Conservation (phyloP, 1,284 basidiomycete species). For the Cutaneotrichosporon cavernicola region DNA sequence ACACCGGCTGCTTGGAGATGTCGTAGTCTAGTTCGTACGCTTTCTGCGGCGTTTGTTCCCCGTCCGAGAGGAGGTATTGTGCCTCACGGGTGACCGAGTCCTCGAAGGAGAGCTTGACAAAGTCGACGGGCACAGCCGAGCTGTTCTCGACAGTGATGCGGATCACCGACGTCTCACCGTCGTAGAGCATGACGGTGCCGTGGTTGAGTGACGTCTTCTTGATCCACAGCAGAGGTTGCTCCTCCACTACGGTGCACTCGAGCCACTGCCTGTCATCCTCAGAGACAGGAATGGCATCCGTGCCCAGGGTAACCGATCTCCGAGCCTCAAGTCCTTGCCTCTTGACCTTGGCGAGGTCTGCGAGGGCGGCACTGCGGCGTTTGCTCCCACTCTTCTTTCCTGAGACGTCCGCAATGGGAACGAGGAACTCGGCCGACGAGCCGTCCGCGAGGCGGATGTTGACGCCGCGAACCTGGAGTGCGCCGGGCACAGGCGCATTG, state of each 20-base stretch:
- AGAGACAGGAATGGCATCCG: slow-evolving; percentile 1
- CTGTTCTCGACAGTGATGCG: slow-evolving; percentile 85
- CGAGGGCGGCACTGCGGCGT: slow-evolving; percentile 52
- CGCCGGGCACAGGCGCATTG: slow-evolving; percentile 65
- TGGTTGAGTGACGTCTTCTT: slow-evolving; percentile 82
- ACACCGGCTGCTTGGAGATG: slow-evolving; percentile 72
- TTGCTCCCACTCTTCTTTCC: slow-evolving; percentile 62
- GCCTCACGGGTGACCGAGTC: slow-evolving; percentile 80
- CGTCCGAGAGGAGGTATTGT: slow-evolving; percentile 72
- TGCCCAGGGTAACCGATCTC: slow-evolving; percentile 11
- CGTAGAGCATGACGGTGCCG: slow-evolving; percentile 87
- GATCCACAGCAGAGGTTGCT: slow-evolving; percentile 81
- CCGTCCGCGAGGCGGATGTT: slow-evolving; percentile 73
- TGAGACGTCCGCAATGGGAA: slow-evolving; percentile 71
- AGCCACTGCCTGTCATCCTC: slow-evolving; percentile 32
- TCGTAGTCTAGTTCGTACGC: slow-evolving; percentile 88
- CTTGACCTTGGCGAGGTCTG: slow-evolving; percentile 54
- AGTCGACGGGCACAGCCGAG: slow-evolving; percentile 76
- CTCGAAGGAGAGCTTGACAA: slow-evolving; percentile 77
- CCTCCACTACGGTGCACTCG: slow-evolving; percentile 64
- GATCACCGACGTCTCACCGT: slow-evolving; percentile 73
- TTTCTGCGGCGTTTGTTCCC: slow-evolving; percentile 75
- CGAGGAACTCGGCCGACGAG: slow-evolving; percentile 66
- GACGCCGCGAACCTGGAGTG: slow-evolving; percentile 72
- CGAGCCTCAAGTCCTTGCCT: slow-evolving; percentile 39